Conservation (phyloP, 345 rosid species). For the Raphanus sativus region DNA sequence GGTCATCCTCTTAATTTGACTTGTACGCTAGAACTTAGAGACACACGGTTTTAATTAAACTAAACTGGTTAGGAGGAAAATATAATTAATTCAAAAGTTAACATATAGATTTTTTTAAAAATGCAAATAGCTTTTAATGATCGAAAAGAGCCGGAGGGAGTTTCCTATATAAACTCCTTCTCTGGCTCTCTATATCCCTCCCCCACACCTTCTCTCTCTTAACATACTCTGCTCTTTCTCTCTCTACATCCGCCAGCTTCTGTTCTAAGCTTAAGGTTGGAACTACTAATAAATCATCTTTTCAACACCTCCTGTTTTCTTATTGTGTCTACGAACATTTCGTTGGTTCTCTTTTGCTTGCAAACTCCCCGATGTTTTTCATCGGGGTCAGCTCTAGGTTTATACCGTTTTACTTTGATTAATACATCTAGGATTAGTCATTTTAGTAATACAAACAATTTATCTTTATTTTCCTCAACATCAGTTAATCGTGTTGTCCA, state of each 20-base stretch:
- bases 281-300: not conserved
- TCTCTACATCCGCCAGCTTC: not conserved
- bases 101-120: not conserved
- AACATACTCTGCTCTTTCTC: conserved; percentile 1
- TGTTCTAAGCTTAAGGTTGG: conserved; percentile 24
- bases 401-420: not conserved
- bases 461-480: not conserved
- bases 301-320: conserved; percentile 14
- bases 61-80: conserved; percentile 24
- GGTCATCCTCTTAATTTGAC: conserved; percentile 33
- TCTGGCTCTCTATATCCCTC: conserved; percentile 28
- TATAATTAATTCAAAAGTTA: not conserved
- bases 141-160: conserved; percentile 33
- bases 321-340: conserved; percentile 10
- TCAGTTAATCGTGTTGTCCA: not conserved
- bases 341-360: conserved; percentile 15
- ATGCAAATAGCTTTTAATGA: conserved; percentile 38
- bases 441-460: not conserved
- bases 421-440: not conserved
- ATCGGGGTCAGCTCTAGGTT: conserved; percentile 9
- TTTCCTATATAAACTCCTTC: conserved; percentile 33
- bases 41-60: conserved; percentile 17
- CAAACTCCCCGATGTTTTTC: conserved; percentile 13
- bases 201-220: conserved; percentile 36
- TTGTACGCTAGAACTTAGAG: conserved; percentile 37